Evolutionary conservation across 805 yeast species (phyloP), one percentile per base, ranked within the genome.

Genomic region (Myxozyma melibiosi): DNA sequence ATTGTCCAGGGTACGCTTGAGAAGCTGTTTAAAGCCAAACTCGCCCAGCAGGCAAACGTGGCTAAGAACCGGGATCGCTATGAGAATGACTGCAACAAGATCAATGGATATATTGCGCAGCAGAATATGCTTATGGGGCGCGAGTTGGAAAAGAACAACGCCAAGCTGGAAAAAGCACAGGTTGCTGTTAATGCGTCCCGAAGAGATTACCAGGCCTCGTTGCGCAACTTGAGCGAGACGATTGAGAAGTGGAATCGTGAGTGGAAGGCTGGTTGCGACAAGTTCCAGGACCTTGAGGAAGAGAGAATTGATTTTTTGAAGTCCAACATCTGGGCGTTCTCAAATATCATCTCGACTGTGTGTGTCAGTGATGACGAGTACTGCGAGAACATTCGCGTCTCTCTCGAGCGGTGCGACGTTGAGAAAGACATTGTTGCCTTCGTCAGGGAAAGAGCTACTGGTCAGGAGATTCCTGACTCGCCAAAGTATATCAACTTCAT

Each of bases 351-450:
- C 7, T 87, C 95, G 6, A 78, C 88, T 0, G 77, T 84, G 2
- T 90, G 96, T 68, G 91, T 89, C 31, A 81, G 83, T 42, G 87
- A 85, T 66, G 96, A 90, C 67, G 85, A 58, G 60, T 78, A 86
- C 8, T 88, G 86, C 54, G 96, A 90, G 67, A 76, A 76, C 51
- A 80, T 90, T 13, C 79, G 96, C 54, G 69, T 82, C 6, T 71
- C 81, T 1, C 76, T 89, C 51, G 96, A 90, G 57, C 78, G 80
- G 49, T 84, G 90, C 64, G 85, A 83, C 18, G 81, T 88, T 6
- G 73, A 74, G 2, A 73, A 73, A 18, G 96, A 89, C 62, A 73
- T 87, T 20, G 74, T 75, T 28, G 69, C 71, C 2, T 88, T 83
- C 70, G 80, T 82, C 11, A 71, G 75, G 5, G 74, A 74, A 33